Percentiles rank a stretch among this genome's conserved stretches.
phyloP scores from a whole-genome alignment of 2,329 filamentous ascomycete genomes.

The Grosmannia clavigera region DNA sequence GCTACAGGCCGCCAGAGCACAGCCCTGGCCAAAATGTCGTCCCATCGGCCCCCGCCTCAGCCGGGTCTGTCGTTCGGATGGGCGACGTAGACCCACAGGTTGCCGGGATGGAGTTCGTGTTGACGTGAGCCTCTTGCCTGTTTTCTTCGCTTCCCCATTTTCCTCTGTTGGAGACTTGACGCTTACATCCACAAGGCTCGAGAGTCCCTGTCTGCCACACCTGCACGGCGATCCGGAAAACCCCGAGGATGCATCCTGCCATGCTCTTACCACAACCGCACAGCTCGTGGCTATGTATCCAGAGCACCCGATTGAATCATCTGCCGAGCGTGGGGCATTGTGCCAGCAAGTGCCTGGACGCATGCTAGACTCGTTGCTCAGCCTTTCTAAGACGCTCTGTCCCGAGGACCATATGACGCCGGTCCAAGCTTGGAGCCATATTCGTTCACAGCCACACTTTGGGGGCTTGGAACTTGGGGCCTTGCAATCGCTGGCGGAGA shows the following conservation, averaged over 20 bases:
- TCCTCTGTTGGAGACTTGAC: not conserved
- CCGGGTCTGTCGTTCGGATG: not conserved
- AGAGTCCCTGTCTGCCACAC: not conserved
- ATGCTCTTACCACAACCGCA: not conserved
- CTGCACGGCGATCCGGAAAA: not conserved
- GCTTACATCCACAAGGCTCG: not conserved
- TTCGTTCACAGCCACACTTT: not conserved
- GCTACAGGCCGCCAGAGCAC: not conserved
- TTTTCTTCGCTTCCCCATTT: not conserved
- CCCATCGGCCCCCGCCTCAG: not conserved
- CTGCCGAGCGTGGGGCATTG: not conserved
- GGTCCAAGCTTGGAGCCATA: not conserved
- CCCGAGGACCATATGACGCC: not conserved
- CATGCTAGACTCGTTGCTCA: not conserved
- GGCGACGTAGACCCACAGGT: not conserved
- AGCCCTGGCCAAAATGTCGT: not conserved
- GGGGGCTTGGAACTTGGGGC: not conserved
- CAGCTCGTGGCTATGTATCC: not conserved
- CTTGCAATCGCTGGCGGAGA: not conserved
- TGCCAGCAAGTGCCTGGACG: not conserved
- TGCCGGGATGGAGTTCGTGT: not conserved
- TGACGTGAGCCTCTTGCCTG: not conserved
- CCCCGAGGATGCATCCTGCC: not conserved
- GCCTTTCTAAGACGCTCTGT: not conserved
- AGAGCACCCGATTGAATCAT: not conserved